These are phyloP conservation scores for Fabrea salina DNA, from an alignment of 169 alveolate species.

Conservation along the genomic window DNA sequence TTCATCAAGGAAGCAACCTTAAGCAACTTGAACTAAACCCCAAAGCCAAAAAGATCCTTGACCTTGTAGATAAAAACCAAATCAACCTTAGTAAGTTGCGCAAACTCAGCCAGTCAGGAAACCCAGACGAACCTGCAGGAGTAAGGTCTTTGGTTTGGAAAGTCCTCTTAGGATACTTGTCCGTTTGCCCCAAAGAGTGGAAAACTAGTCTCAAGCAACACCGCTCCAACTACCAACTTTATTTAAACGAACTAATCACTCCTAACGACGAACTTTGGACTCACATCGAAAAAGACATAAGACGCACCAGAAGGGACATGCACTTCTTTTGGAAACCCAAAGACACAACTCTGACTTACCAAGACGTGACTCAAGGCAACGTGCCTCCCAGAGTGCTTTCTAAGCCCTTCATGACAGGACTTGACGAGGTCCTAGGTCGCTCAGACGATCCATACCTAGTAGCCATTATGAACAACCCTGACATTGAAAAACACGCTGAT, in stretches of 20 bases:
- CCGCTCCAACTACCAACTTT: not conserved
- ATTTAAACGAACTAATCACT: conserved; percentile 32
- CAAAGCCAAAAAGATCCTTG: no score
- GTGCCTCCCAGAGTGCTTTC: conserved; percentile 35
- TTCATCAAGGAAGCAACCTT: no score
- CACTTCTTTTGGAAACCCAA: conserved; percentile 56
- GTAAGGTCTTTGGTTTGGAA: conserved; percentile 3
- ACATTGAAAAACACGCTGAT: conserved; percentile 49
- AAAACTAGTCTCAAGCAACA: not conserved
- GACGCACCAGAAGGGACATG: conserved; percentile 74
- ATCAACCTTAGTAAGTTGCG: not conserved
- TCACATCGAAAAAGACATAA: conserved; percentile 74
- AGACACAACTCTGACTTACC: conserved; percentile 39
- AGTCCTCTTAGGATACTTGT: conserved; percentile 7
- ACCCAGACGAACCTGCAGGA: not conserved
- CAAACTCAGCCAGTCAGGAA: not conserved
- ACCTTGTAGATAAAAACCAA: no score
- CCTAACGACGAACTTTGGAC: conserved; percentile 69
- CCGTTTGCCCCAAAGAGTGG: not conserved
- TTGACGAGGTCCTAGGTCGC: conserved; percentile 40
- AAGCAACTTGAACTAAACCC: no score
- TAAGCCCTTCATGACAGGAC: conserved; percentile 36
- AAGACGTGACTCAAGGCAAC: conserved; percentile 34
- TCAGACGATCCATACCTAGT: conserved; percentile 33
- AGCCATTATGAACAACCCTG: not conserved